Evolutionary conservation across 73 alveolate genomes (phyloP).

Genomic region (Diophrys appendiculata): DNA sequence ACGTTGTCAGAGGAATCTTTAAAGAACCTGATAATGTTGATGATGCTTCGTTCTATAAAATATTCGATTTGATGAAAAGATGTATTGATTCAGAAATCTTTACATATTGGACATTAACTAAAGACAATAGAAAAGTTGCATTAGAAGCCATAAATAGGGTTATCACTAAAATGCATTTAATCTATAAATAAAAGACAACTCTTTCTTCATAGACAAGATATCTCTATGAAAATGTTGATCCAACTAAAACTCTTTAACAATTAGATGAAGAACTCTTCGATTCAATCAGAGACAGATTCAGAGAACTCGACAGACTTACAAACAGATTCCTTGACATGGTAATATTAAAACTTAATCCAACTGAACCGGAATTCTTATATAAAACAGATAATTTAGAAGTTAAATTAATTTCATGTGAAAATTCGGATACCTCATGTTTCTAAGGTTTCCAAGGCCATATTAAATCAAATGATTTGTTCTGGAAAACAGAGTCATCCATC

Average conservation of each 20-base stretch:
- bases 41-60: constrained; percentile 23
- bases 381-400: constrained; percentile 15
- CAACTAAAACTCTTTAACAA: too few relatives aligned
- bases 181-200: constrained; percentile 1
- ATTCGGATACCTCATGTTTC: constrained; percentile 5
- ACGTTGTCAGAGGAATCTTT: constrained; percentile 23
- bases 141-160: too few relatives aligned
- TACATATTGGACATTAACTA: too few relatives aligned
- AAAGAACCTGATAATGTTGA: constrained; percentile 25
- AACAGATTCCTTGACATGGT: neutral
- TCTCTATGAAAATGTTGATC: neutral
- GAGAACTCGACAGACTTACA: neutral
- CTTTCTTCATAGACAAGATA: neutral
- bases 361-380: neutral
- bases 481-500: constrained; percentile 30
- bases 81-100: too few relatives aligned
- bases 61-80: constrained; percentile 3
- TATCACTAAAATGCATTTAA: constrained; percentile 11
- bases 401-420: too few relatives aligned
- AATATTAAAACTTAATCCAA: constrained; percentile 7
- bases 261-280: too few relatives aligned
- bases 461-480: constrained; percentile 32
- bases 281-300: neutral
- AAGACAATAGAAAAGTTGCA: too few relatives aligned
- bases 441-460: neutral